Percentiles rank a stretch among this genome's conserved stretches.
These are phyloP conservation scores for Yamadazyma oceani DNA, from an alignment of 1,139 yeast genomes.

Conservation along the genomic window DNA sequence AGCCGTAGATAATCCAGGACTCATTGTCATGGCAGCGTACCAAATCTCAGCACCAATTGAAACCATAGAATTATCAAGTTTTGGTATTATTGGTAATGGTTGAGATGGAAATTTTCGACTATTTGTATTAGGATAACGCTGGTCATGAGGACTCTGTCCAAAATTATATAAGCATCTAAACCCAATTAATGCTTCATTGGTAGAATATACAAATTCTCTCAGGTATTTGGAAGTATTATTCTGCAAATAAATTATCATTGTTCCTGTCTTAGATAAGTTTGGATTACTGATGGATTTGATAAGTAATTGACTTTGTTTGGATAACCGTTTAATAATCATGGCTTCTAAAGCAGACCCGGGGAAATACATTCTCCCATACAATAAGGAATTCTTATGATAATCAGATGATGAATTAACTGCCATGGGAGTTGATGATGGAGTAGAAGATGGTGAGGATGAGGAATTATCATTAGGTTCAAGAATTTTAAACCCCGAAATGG, in stretches of 20 bases:
- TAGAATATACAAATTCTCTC: constrained; percentile 80
- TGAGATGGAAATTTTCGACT: constrained; percentile 6
- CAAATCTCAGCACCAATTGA: constrained; percentile 86
- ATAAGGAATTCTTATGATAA: constrained; percentile 21
- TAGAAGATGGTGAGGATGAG: not conserved
- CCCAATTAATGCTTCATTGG: constrained; percentile 87
- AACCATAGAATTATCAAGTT: constrained; percentile 49
- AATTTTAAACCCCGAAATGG: constrained; percentile 74
- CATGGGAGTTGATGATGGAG: not conserved
- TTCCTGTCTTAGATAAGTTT: constrained; percentile 52
- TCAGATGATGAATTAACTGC: constrained; percentile 1
- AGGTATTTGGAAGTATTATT: constrained; percentile 63
- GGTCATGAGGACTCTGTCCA: constrained; percentile 27
- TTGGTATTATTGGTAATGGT: constrained; percentile 30
- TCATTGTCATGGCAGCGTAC: constrained; percentile 82
- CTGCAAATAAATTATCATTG: constrained; percentile 72
- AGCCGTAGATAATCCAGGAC: constrained; percentile 84
- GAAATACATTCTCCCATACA: constrained; percentile 83
- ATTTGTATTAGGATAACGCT: constrained; percentile 15
- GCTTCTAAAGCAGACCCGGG: constrained; percentile 91
- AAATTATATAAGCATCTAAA: constrained; percentile 76
- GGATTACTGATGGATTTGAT: constrained; percentile 77
- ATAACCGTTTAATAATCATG: constrained; percentile 69
- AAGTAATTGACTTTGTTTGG: constrained; percentile 61
- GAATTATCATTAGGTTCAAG: constrained; percentile 43